These are phyloP conservation scores for Dactylella cylindrospora DNA, from an alignment of 2,329 filamentous ascomycete genomes.

Conservation along the genomic window DNA sequence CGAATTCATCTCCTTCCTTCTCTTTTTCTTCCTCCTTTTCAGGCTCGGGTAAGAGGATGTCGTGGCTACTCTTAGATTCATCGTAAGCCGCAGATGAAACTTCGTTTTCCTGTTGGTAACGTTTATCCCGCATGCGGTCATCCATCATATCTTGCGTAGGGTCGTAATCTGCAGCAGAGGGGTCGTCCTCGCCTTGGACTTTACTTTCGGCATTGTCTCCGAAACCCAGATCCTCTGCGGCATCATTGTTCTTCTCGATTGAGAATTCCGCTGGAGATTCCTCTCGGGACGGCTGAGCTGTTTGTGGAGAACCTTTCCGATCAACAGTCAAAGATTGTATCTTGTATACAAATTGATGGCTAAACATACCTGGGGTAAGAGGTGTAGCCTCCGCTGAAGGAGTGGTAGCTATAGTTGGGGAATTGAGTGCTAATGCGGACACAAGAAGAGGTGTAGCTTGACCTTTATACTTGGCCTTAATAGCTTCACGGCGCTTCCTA, in stretches of 20 bases:
- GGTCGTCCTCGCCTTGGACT: conserved; percentile 65
- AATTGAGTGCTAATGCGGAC: conserved; percentile 67
- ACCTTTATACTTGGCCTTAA: conserved; percentile 75
- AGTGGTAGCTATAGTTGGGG: conserved; percentile 59
- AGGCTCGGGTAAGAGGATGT: conserved; percentile 48
- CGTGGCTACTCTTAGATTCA: conserved; percentile 59
- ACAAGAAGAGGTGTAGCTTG: conserved; percentile 73
- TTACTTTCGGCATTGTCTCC: conserved; percentile 50
- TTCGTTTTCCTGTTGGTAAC: conserved; percentile 63
- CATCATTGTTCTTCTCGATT: conserved; percentile 63
- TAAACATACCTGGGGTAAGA: conserved; percentile 29
- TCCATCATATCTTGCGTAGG: conserved; percentile 85
- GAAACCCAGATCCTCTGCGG: conserved; percentile 48
- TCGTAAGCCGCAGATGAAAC: conserved; percentile 61
- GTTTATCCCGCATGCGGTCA: conserved; percentile 70
- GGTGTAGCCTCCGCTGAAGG: conserved; percentile 53
- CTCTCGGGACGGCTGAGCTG: conserved; percentile 54
- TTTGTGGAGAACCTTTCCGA: conserved; percentile 32
- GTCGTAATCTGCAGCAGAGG: conserved; percentile 91
- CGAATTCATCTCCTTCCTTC: conserved; percentile 69
- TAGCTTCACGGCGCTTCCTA: conserved; percentile 78
- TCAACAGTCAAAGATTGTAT: conserved; percentile 3
- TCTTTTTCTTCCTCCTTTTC: conserved; percentile 55
- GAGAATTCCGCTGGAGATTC: conserved; percentile 62
- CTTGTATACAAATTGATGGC: background rate